Evolutionary conservation across 208 protist species (phyloP).

Genomic region (Trypanosoma congolense): DNA sequence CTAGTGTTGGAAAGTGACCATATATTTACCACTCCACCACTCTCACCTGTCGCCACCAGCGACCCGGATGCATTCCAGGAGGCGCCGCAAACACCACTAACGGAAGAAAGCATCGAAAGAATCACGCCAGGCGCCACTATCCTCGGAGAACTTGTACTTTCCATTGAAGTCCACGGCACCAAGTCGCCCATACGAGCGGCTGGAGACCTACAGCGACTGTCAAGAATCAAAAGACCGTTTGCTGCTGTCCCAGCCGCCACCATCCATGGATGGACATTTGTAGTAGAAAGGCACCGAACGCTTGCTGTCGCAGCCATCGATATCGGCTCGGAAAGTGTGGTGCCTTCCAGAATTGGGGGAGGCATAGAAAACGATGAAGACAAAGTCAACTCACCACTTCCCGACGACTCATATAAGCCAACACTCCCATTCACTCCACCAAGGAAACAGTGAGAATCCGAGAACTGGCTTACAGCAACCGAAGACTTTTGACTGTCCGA

Average conservation of each 20-base stretch:
- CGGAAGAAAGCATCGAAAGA: slow-evolving; percentile 18
- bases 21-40: slow-evolving; percentile 50
- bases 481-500: slow-evolving; percentile 13
- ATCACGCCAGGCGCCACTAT: background rate
- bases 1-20: slow-evolving; percentile 51
- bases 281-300: slow-evolving; percentile 48
- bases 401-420: slow-evolving; percentile 35
- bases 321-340: slow-evolving; percentile 2
- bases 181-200: slow-evolving; percentile 24
- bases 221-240: slow-evolving; percentile 51
- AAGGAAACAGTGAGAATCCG: slow-evolving; percentile 54
- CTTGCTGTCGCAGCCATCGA: slow-evolving; percentile 23
- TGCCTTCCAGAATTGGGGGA: slow-evolving; percentile 26
- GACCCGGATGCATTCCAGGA: slow-evolving; percentile 66
- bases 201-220: slow-evolving; percentile 32
- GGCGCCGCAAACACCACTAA: slow-evolving; percentile 53
- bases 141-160: background rate
- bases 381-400: slow-evolving; percentile 34
- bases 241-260: slow-evolving; percentile 49
- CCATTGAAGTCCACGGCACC: slow-evolving; percentile 3
- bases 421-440: slow-evolving; percentile 50
- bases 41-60: slow-evolving; percentile 54
- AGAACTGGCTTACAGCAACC: slow-evolving; percentile 47
- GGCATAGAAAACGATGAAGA: slow-evolving; percentile 49
- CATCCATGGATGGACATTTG: slow-evolving; percentile 42